phyloP scores from a whole-genome alignment of 805 yeast species.

The Candida morakotiae region DNA sequence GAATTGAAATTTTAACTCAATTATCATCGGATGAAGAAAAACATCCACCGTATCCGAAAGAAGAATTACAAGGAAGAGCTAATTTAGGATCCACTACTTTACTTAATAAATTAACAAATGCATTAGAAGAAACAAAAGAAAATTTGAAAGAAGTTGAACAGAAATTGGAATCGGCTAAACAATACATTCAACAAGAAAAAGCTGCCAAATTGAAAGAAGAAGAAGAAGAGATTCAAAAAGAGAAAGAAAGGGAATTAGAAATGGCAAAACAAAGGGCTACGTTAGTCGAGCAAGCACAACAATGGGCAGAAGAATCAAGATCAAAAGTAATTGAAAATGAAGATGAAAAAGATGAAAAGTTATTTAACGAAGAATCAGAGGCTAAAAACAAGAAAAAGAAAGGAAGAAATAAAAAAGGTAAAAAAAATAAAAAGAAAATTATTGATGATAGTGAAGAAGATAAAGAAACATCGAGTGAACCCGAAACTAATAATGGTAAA shows the following conservation, averaged over 20 bases:
- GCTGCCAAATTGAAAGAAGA: slow-evolving; percentile 30
- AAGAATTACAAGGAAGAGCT: slow-evolving; percentile 83
- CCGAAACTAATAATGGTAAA: slow-evolving; percentile 12
- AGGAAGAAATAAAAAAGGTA: slow-evolving; percentile 22
- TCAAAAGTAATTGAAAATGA: slow-evolving; percentile 31
- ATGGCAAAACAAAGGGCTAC: slow-evolving; percentile 42
- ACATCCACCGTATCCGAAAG: slow-evolving; percentile 73
- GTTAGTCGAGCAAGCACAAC: slow-evolving; percentile 49
- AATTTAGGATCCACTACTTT: slow-evolving; percentile 76
- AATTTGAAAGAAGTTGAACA: slow-evolving; percentile 54
- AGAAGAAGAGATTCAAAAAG: slow-evolving; percentile 38
- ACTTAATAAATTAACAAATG: slow-evolving; percentile 64
- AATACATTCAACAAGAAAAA: slow-evolving; percentile 55
- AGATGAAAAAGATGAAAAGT: slow-evolving; percentile 29
- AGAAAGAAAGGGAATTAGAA: slow-evolving; percentile 44
- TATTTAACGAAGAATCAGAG: slow-evolving; percentile 43
- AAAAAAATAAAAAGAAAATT: slow-evolving; percentile 27
- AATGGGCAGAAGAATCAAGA: slow-evolving; percentile 43
- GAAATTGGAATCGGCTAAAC: slow-evolving; percentile 72
- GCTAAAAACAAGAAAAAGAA: slow-evolving; percentile 28
- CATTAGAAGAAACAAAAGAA: slow-evolving; percentile 67
- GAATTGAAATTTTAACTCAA: slow-evolving; percentile 54
- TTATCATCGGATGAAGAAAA: slow-evolving; percentile 49
- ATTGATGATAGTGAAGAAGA: slow-evolving; percentile 33
- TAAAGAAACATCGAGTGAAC: slow-evolving; percentile 16